phyloP scores from a whole-genome alignment of 176 grass and related monocot species.

The Rhynchospora tenuis region DNA sequence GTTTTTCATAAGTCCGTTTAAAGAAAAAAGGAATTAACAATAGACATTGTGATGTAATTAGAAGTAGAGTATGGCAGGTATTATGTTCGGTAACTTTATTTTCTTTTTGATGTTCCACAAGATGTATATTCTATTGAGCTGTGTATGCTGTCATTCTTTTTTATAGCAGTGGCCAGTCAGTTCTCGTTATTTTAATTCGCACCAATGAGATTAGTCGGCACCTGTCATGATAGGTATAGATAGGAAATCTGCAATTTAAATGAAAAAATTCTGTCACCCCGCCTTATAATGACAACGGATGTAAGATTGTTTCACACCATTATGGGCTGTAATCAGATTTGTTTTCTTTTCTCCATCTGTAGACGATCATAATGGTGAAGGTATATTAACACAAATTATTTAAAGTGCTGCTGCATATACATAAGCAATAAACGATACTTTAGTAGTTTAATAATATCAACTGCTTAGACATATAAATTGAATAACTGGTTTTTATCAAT shows the following conservation, averaged over 20 bases:
- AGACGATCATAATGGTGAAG: background rate
- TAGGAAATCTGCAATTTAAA: background rate
- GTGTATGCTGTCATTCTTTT: background rate
- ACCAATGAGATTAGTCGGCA: background rate
- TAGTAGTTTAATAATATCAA: no score
- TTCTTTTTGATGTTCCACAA: background rate
- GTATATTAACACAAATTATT: background rate
- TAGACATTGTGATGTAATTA: conserved; percentile 10
- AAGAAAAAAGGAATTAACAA: background rate
- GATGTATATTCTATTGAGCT: background rate
- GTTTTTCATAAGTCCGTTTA: background rate
- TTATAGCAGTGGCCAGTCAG: no score
- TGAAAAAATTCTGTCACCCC: background rate
- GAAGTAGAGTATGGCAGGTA: background rate
- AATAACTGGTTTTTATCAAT: no score
- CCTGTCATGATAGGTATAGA: background rate
- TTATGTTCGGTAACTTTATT: background rate
- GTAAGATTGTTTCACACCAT: background rate
- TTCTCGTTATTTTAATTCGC: background rate
- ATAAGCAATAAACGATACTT: no score
- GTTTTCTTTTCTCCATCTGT: background rate
- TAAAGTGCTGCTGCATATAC: no score
- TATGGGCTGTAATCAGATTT: background rate
- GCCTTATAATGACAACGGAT: background rate
- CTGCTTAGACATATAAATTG: no score